Evolutionary conservation across 2,329 filamentous ascomycete genomes (phyloP).

Genomic region (Clarireedia homoeocarpa): DNA sequence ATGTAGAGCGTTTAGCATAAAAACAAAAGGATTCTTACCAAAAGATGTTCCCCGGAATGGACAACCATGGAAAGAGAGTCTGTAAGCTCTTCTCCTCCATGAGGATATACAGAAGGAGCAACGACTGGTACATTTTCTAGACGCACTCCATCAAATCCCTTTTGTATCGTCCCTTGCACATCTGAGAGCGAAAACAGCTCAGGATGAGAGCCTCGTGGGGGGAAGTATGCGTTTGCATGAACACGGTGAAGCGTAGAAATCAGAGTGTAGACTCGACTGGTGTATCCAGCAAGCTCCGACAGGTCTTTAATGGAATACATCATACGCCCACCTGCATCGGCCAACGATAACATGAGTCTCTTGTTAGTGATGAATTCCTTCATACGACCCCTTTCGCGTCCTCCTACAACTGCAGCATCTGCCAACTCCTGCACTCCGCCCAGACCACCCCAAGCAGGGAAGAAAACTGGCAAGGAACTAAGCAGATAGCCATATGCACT

Average conservation of each 20-base stretch:
- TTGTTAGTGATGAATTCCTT: slow-evolving; percentile 99
- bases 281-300: slow-evolving; percentile 91
- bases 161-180: slow-evolving; percentile 87
- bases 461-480: slow-evolving; percentile 85
- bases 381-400: slow-evolving; percentile 79
- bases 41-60: slow-evolving; percentile 80
- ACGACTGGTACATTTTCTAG: slow-evolving; percentile 91
- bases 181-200: slow-evolving; percentile 88
- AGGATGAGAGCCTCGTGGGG: slow-evolving; percentile 54
- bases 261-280: slow-evolving; percentile 88
- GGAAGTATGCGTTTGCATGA: slow-evolving; percentile 81
- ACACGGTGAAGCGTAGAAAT: slow-evolving; percentile 92
- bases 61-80: slow-evolving; percentile 86
- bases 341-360: slow-evolving; percentile 91
- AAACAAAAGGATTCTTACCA: slow-evolving; percentile 38
- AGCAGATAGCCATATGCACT: slow-evolving; percentile 94
- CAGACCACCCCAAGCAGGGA: slow-evolving; percentile 87
- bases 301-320: slow-evolving; percentile 99
- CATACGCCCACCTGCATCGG: slow-evolving; percentile 93
- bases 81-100: slow-evolving; percentile 84
- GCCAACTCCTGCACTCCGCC: slow-evolving; percentile 64
- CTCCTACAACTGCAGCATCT: slow-evolving; percentile 40
- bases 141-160: slow-evolving; percentile 88
- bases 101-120: slow-evolving; percentile 79
- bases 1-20: neutral